Conservation (phyloP, 805 yeast species). For the Zygotorulaspora florentina region DNA sequence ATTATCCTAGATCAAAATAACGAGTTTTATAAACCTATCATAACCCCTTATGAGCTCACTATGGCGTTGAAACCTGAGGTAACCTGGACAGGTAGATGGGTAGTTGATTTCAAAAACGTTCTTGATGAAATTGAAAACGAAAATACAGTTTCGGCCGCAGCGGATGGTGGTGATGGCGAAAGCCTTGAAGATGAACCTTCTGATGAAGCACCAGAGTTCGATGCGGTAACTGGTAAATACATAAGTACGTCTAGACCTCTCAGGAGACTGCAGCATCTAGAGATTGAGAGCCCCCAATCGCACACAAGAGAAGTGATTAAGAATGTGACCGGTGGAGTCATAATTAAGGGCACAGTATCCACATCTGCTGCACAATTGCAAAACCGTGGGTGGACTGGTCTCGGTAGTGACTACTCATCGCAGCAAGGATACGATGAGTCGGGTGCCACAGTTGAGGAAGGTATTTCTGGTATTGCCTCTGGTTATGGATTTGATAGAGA, state of each 20-base stretch:
- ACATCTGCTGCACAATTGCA: constrained; percentile 81
- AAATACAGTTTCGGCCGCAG: constrained; percentile 13
- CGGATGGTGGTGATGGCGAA: constrained; percentile 9
- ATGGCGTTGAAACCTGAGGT: constrained; percentile 73
- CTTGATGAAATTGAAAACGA: constrained; percentile 36
- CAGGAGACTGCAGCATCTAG: constrained; percentile 59
- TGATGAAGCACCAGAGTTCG: constrained; percentile 75
- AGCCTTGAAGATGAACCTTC: constrained; percentile 16
- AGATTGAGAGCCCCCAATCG: constrained; percentile 44
- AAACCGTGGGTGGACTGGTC: constrained; percentile 76
- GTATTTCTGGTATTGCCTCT: constrained; percentile 84
- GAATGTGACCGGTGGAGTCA: constrained; percentile 53
- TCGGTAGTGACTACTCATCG: constrained; percentile 74
- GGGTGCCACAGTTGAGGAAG: constrained; percentile 83
- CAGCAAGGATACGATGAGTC: constrained; percentile 43
- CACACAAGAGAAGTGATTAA: constrained; percentile 43
- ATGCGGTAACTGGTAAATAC: constrained; percentile 80
- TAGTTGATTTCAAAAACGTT: constrained; percentile 67
- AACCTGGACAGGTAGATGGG: constrained; percentile 93
- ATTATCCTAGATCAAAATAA: constrained; percentile 73
- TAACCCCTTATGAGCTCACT: constrained; percentile 88
- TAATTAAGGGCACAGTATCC: constrained; percentile 74
- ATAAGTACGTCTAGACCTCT: constrained; percentile 71
- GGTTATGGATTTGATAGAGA: constrained; percentile 55
- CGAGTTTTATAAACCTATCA: constrained; percentile 84